A percentile compares a stretch with the other conserved stretches of the same genome.
Evolutionary conservation across 2,329 filamentous ascomycete genomes (phyloP).

Genomic region (Beauveria asiatica): DNA sequence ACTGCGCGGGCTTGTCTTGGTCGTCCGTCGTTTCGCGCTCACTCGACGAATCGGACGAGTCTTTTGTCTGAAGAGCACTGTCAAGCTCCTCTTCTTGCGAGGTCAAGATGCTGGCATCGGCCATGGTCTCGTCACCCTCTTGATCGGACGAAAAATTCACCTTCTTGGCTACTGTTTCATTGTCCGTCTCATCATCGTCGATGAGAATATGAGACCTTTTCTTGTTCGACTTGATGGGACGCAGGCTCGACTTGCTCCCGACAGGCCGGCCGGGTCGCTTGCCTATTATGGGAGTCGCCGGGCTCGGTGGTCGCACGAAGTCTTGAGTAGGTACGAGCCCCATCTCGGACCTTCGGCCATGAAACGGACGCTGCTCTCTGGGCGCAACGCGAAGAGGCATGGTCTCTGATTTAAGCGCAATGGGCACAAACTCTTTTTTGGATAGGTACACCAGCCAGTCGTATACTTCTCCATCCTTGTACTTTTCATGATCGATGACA

Average conservation of each 20-base stretch:
- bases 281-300: conserved; percentile 17
- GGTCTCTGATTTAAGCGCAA: conserved; percentile 21
- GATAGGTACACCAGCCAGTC: conserved; percentile 26
- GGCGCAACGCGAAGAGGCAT: conserved; percentile 21
- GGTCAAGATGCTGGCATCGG: conserved; percentile 19
- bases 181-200: conserved; percentile 30
- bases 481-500: conserved; percentile 26
- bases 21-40: conserved; percentile 16
- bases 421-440: conserved; percentile 18
- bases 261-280: conserved; percentile 28
- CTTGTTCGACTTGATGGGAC: conserved; percentile 31
- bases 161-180: conserved; percentile 20
- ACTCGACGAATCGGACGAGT: neutral
- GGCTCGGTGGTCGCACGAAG: neutral
- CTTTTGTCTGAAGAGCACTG: neutral
- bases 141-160: neutral
- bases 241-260: conserved; percentile 37
- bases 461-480: conserved; percentile 24
- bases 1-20: conserved; percentile 25
- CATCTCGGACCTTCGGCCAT: conserved; percentile 3
- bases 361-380: conserved; percentile 14
- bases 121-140: conserved; percentile 25
- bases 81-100: conserved; percentile 12
- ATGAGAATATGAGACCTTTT: conserved; percentile 35
- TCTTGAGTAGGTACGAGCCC: conserved; percentile 9